Percentiles rank a stretch among this genome's conserved stretches.
These are phyloP conservation scores for Knoxia roxburghii DNA, from an alignment of 257 asterid genomes.

Conservation along the genomic window DNA sequence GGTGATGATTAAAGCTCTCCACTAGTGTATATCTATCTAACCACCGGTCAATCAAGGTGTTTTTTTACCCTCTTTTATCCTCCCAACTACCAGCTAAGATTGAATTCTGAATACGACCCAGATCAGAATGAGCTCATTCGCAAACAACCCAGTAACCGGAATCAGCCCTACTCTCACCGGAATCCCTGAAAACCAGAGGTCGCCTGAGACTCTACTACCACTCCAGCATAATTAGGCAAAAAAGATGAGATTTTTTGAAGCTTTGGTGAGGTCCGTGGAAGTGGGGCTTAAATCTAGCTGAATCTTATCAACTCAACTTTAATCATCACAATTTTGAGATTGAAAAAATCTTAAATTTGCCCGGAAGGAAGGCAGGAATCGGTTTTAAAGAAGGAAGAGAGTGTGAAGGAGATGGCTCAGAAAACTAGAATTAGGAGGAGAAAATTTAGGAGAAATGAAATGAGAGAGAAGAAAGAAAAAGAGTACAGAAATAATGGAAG, in stretches of 20 bases:
- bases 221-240: not conserved
- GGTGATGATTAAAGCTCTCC: conserved; percentile 10
- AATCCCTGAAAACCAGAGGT: conserved; percentile 6
- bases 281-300: conserved; percentile 1
- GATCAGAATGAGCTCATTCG: conserved; percentile 18
- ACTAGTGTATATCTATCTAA: conserved; percentile 13
- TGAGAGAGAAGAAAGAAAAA: not conserved
- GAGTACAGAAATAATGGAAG: conserved; percentile 1
- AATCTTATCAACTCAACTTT: not conserved
- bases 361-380: conserved; percentile 6
- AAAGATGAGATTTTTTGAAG: not conserved
- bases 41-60: conserved; percentile 23
- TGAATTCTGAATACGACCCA: conserved; percentile 20
- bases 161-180: conserved; percentile 12
- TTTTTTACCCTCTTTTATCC: not conserved
- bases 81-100: conserved; percentile 21
- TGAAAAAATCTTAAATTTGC: not conserved
- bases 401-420: not conserved
- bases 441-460: not conserved
- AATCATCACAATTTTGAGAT: not conserved
- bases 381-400: not conserved
- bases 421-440: not conserved
- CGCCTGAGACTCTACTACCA: conserved; percentile 6
- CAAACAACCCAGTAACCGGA: conserved; percentile 10
- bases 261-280: not conserved